Evolutionary conservation across 176 grass and related monocot genomes (phyloP).

Genomic region (Metroxylon sagu): DNA sequence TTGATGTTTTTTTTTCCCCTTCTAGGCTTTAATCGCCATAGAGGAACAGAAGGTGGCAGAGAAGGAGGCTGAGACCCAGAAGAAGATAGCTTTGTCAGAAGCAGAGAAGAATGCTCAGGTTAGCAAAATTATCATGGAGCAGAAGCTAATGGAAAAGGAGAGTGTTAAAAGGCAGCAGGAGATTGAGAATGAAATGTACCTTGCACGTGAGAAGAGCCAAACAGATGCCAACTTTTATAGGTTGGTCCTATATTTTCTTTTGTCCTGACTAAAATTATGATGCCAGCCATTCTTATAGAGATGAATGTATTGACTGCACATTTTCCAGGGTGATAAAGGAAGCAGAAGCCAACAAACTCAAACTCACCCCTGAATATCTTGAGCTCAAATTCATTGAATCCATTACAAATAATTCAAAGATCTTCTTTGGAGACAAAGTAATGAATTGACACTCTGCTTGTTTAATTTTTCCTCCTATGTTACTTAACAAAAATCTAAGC

Average conservation of each 20-base stretch:
- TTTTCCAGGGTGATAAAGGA: constrained; percentile 65
- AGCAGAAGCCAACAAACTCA: constrained; percentile 82
- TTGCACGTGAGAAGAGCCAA: constrained; percentile 66
- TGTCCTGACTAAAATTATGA: background rate
- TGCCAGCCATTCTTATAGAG: background rate
- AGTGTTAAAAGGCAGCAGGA: constrained; percentile 79
- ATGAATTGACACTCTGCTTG: background rate
- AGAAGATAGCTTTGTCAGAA: constrained; percentile 92
- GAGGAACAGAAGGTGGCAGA: constrained; percentile 95
- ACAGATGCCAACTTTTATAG: constrained; percentile 82
- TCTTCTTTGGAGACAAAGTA: constrained; percentile 99
- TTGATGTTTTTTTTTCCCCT: background rate
- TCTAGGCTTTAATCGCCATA: constrained; percentile 72
- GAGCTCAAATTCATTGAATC: constrained; percentile 98
- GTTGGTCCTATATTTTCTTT: constrained; percentile 19
- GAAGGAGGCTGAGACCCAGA: constrained; percentile 97
- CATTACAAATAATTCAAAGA: constrained; percentile 90
- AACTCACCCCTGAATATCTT: constrained; percentile 84
- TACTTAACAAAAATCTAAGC: background rate
- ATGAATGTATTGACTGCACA: background rate
- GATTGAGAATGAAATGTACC: constrained; percentile 94
- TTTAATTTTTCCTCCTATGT: constrained; percentile 9
- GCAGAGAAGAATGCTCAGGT: constrained; percentile 96
- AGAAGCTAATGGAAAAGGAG: constrained; percentile 89
- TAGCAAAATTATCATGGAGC: constrained; percentile 91